A percentile compares a stretch with the other conserved stretches of the same genome.
Evolutionary conservation across 2,329 filamentous ascomycete species (phyloP).

Genomic region (Scedosporium minutisporum): DNA sequence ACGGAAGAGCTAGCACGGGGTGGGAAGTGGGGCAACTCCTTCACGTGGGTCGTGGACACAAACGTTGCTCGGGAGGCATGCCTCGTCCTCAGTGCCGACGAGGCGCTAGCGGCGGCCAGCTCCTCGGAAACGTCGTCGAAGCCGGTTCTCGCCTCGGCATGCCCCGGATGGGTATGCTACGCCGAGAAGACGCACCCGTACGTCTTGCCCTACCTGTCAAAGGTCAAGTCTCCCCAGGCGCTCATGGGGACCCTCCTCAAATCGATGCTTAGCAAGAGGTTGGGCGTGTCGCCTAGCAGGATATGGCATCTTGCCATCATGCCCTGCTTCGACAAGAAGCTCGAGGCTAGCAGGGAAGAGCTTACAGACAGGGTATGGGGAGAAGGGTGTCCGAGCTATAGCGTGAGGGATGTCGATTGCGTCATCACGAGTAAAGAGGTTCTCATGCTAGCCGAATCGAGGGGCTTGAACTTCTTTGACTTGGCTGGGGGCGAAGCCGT

Average conservation of each 20-base stretch:
- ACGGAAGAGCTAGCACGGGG: slow-evolving; percentile 33
- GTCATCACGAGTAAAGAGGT: slow-evolving; percentile 96
- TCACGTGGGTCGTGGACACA: slow-evolving; percentile 85
- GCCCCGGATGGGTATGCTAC: slow-evolving; percentile 97
- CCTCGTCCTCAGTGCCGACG: slow-evolving; percentile 69
- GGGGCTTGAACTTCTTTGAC: slow-evolving; percentile 65
- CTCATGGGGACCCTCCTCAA: slow-evolving; percentile 85
- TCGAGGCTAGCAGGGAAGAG: slow-evolving; percentile 89
- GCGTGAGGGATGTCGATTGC: slow-evolving; percentile 85
- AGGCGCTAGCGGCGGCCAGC: slow-evolving; percentile 30
- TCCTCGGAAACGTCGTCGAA: slow-evolving; percentile 11
- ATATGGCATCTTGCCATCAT: slow-evolving; percentile 96
- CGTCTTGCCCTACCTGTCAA: slow-evolving; percentile 81
- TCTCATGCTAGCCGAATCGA: slow-evolving; percentile 75
- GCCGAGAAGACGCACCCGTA: slow-evolving; percentile 97
- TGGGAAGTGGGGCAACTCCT: slow-evolving; percentile 59
- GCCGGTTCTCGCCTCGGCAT: slow-evolving; percentile 78
- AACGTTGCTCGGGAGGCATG: slow-evolving; percentile 74
- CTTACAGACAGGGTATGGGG: slow-evolving; percentile 74
- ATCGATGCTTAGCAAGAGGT: slow-evolving; percentile 63
- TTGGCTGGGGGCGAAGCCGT: slow-evolving; percentile 52
- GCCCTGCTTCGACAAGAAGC: slow-evolving; percentile 99
- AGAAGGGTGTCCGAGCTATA: slow-evolving; percentile 35
- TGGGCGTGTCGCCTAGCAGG: slow-evolving; percentile 63
- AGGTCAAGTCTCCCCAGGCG: slow-evolving; percentile 88